Evolutionary conservation across 2,329 filamentous ascomycete genomes (phyloP).

Genomic region (Pestalotiopsis fici): DNA sequence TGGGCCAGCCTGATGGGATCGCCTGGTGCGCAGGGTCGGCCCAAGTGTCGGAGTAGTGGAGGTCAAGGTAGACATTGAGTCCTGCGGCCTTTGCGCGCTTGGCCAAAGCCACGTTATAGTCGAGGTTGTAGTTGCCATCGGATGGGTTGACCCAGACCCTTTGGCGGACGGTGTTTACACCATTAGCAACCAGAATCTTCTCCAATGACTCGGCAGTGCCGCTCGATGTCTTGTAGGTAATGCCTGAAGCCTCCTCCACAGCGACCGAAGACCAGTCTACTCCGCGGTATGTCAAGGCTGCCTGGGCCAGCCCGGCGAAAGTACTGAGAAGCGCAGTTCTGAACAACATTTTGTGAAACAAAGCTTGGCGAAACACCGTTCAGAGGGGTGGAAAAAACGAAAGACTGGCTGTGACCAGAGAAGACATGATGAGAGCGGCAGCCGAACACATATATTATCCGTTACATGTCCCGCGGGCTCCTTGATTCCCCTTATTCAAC

Average conservation of each 20-base stretch:
- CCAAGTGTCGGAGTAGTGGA: constrained; percentile 72
- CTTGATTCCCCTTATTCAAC: background rate
- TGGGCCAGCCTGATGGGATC: constrained; percentile 66
- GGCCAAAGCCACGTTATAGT: constrained; percentile 70
- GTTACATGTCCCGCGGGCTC: background rate
- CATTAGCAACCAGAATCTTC: constrained; percentile 59
- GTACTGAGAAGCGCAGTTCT: background rate
- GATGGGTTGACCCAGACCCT: constrained; percentile 71
- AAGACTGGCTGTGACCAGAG: background rate
- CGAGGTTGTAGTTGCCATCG: constrained; percentile 66
- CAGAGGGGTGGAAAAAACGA: background rate
- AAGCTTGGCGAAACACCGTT: background rate
- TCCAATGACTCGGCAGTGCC: constrained; percentile 60
- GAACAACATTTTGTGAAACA: background rate
- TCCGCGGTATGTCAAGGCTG: constrained; percentile 62
- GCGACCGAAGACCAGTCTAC: constrained; percentile 71
- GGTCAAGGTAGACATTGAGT: constrained; percentile 60
- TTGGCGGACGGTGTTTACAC: constrained; percentile 71
- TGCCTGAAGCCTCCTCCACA: constrained; percentile 62
- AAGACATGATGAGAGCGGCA: background rate
- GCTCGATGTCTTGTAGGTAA: constrained; percentile 58
- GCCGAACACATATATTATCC: background rate
- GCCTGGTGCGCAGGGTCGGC: constrained; percentile 66
- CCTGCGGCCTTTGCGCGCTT: constrained; percentile 65
- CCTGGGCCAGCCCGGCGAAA: constrained; percentile 17